Evolutionary conservation across 2,329 filamentous ascomycete species (phyloP).

Genomic region (Pseudocercospora eumusae): DNA sequence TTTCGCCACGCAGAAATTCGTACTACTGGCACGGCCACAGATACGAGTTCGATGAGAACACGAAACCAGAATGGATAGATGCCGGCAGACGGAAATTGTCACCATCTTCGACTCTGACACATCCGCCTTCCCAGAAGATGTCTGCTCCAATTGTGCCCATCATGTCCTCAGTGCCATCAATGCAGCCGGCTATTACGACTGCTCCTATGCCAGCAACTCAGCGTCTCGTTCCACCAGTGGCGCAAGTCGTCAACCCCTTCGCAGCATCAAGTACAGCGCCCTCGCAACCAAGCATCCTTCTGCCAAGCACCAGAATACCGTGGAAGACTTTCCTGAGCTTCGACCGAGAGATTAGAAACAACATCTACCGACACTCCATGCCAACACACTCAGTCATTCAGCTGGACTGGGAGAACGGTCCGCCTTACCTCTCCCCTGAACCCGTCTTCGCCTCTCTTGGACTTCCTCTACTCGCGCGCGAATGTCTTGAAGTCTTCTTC

Average conservation of each 20-base stretch:
- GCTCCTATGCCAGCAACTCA: background rate
- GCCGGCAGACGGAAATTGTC: background rate
- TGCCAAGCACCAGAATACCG: background rate
- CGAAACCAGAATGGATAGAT: conserved; percentile 11
- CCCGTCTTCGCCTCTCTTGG: background rate
- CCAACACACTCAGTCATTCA: background rate
- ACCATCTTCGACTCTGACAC: background rate
- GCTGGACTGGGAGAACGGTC: background rate
- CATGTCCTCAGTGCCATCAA: background rate
- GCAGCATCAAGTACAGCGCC: background rate
- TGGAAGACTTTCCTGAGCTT: background rate
- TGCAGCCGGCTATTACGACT: background rate
- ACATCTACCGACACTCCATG: background rate
- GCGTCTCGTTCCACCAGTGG: background rate
- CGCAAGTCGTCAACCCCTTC: background rate
- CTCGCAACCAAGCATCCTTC: background rate
- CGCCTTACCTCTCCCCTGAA: background rate
- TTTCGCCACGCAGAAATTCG: conserved; percentile 2
- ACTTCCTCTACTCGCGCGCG: background rate
- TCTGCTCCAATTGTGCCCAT: background rate
- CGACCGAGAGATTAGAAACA: background rate
- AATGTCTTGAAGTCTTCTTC: conserved; percentile 10
- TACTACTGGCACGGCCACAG: conserved; percentile 11
- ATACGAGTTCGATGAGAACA: conserved; percentile 12
- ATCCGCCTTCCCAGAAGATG: background rate